Base-by-base conservation (phyloP, 139 green algal species). In the Desmodesmus armatus region DNA sequence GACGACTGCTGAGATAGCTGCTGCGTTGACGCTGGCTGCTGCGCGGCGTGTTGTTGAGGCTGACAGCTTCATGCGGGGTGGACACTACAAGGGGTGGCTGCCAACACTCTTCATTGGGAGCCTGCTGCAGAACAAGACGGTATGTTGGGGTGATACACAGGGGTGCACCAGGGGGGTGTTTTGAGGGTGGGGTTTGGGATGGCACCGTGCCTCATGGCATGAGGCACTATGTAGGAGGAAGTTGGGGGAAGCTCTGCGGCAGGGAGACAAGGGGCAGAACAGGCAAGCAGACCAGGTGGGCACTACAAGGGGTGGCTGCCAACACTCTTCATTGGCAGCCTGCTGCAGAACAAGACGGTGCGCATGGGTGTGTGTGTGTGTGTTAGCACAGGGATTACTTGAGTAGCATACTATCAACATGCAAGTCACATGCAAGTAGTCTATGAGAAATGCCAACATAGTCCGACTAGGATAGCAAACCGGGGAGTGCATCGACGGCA, bases 261-360 rank as follows among this genome's bases (percentile, higher is more conserved):
- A n/a, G n/a, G n/a, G n/a, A n/a, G n/a, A n/a, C 17, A 58, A 23
- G 47, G 13, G 17, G 47, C 47, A 58, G 47, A 13, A 58, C 47
- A 58, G 13, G 47, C 47, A 13, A 58, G 47, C 47, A 58, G 17
- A 15, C n/a, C n/a, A n/a, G n/a, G n/a, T n/a, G 96, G 94, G 0
- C 87, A 96, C 81, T 99, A 99, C 90, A 92, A 98, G 87, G 97
- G 97, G 78, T 99, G 97, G 96, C 93, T 99, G 79, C 97, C 97
- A 43, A 94, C 89, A 37, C 92, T 99, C n/a, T 99, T 98, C 86
- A 95, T 99, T 6, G 96, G 94, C 0, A 67, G 90, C 35, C 83
- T 95, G 65, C 93, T 96, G 78, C 94, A 94, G 79, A 53, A 76
- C 72, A 87, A 87, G 43, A 87, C 82, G 35, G 82, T 82, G 55